Evolutionary conservation across 495 filamentous ascomycete species (phyloP).

Genomic region (Thozetella sp.): DNA sequence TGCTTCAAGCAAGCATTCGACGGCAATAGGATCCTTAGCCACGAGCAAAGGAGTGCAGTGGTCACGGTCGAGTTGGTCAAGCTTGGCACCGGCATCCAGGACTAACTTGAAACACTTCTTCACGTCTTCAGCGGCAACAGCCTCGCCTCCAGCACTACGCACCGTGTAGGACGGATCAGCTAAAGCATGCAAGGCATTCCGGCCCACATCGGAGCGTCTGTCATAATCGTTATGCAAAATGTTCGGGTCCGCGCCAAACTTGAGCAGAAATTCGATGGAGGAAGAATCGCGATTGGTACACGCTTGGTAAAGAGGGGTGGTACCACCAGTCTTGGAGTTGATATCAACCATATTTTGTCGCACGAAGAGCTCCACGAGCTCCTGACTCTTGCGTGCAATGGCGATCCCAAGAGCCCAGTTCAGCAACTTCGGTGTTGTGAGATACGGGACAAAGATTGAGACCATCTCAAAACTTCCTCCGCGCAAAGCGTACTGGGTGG

Average conservation of each 20-base stretch:
- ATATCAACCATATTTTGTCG: not conserved
- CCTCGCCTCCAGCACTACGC: not conserved
- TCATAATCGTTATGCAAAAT: conserved; percentile 7
- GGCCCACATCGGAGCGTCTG: conserved; percentile 5
- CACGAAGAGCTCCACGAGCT: too few species aligned
- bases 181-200: conserved; percentile 19
- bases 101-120: not conserved
- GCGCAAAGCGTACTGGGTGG: not conserved
- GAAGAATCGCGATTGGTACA: not conserved
- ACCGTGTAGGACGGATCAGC: not conserved
- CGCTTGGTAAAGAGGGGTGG: not conserved
- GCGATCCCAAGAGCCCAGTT: too few species aligned
- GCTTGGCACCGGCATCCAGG: conserved; percentile 8
- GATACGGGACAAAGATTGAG: too few species aligned
- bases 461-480: too few species aligned
- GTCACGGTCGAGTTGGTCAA: conserved; percentile 14
- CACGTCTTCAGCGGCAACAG: not conserved
- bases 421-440: too few species aligned
- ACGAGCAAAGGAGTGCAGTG: conserved; percentile 14
- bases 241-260: conserved; percentile 8
- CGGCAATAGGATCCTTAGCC: conserved; percentile 4
- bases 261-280: not conserved
- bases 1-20: conserved; percentile 22
- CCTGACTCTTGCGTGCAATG: too few species aligned
- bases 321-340: not conserved